A percentile compares a stretch with the other conserved stretches of the same genome.
phyloP scores from a whole-genome alignment of 2,329 filamentous ascomycete genomes.

The Fusarium nurragi region DNA sequence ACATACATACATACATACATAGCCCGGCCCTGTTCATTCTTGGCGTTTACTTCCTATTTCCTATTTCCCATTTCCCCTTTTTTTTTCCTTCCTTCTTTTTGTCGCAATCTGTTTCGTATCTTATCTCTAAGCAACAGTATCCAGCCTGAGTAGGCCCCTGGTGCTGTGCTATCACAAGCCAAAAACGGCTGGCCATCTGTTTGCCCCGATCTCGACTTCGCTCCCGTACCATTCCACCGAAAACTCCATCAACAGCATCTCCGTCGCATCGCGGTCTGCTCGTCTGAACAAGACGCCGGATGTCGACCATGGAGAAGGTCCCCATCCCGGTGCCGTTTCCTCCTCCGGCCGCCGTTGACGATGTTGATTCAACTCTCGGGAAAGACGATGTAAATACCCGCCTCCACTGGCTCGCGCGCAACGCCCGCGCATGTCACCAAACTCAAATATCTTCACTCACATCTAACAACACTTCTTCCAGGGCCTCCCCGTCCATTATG shows the following conservation, averaged over 20 bases:
- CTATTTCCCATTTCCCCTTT: constrained; percentile 17
- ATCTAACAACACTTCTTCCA: constrained; percentile 28
- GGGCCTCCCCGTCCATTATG: constrained; percentile 35
- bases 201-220: constrained; percentile 18
- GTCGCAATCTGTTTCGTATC: neutral
- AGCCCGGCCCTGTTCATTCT: constrained; percentile 14
- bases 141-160: neutral
- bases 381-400: constrained; percentile 38
- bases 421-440: neutral
- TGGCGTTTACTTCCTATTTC: constrained; percentile 31
- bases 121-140: constrained; percentile 2
- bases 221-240: neutral
- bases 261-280: constrained; percentile 14
- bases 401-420: neutral
- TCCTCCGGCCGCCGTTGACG: constrained; percentile 42
- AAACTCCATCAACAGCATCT: constrained; percentile 1
- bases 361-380: constrained; percentile 41
- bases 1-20: constrained; percentile 19
- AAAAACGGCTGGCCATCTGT: neutral
- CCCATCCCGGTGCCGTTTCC: constrained; percentile 39
- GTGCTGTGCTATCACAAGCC: constrained; percentile 7
- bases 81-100: neutral
- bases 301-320: constrained; percentile 34
- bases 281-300: constrained; percentile 28
- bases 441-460: neutral